Percentiles rank a stretch among this genome's conserved stretches.
These are phyloP conservation scores for Plasmodium billcollinsi DNA, from an alignment of 169 alveolate species.

Conservation along the genomic window DNA sequence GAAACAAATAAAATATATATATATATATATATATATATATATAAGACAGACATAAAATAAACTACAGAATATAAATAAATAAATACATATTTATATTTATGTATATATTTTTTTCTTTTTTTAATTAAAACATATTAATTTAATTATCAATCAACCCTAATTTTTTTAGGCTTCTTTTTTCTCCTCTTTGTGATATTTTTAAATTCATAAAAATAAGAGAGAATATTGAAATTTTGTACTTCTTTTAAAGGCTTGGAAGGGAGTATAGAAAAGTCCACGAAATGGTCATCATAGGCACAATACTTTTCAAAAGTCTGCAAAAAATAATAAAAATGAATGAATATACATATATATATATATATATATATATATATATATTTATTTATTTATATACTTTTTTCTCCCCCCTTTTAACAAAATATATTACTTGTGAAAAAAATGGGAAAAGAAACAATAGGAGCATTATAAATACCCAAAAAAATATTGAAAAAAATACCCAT, in stretches of 20 bases:
- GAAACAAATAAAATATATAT: no score
- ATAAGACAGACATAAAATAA: no score
- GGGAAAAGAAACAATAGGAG: conserved; percentile 43
- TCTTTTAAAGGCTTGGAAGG: conserved; percentile 65
- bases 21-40: no score
- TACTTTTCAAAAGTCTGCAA: conserved; percentile 41
- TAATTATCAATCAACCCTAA: not conserved
- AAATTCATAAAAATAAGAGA: conserved; percentile 54
- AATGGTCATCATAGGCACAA: conserved; percentile 31
- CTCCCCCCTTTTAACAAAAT: not conserved
- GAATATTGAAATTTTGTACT: conserved; percentile 35
- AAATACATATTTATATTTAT: no score
- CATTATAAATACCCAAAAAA: conserved; percentile 43
- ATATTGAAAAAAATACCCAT: conserved; percentile 43
- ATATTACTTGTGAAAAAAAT: conserved; percentile 25
- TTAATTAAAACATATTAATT: no score
- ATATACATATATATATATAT: not conserved
- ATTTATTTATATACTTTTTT: not conserved
- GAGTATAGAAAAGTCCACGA: conserved; percentile 16
- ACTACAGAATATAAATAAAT: no score
- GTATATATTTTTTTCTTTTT: no score
- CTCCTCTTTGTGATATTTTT: conserved; percentile 2
- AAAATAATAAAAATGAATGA: not conserved
- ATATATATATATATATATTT: not conserved
- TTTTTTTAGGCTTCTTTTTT: conserved; percentile 5